A percentile compares a stretch with the other conserved stretches of the same genome.
Evolutionary conservation across 352 stramenopile species (phyloP).

Genomic region (Pythium dissotocum): DNA sequence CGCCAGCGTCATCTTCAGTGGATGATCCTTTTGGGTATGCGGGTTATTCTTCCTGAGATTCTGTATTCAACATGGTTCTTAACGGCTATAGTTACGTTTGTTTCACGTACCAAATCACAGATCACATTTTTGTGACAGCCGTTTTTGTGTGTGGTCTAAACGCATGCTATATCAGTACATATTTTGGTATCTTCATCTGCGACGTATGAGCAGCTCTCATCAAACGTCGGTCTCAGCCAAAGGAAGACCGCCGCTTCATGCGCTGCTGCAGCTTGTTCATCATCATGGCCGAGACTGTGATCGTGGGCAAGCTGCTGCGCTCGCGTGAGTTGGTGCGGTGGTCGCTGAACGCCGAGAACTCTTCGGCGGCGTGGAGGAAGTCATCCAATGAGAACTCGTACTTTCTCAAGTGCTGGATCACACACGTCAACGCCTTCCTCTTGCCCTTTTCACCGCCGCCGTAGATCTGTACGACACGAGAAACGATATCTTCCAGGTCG

Average conservation of each 20-base stretch:
- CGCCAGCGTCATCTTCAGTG: background rate
- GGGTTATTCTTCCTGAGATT: background rate
- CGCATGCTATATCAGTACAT: background rate
- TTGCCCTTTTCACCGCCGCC: slow-evolving; percentile 71
- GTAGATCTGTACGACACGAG: slow-evolving; percentile 62
- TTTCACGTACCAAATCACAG: background rate
- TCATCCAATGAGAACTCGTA: slow-evolving; percentile 84
- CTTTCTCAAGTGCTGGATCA: slow-evolving; percentile 81
- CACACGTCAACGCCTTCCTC: slow-evolving; percentile 63
- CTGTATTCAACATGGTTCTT: slow-evolving; percentile 22
- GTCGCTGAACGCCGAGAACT: slow-evolving; percentile 36
- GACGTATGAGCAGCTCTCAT: background rate
- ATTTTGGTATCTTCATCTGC: background rate
- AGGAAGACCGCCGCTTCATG: slow-evolving; percentile 56
- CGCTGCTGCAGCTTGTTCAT: slow-evolving; percentile 64
- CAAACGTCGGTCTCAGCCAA: slow-evolving; percentile 27
- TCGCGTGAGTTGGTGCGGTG: background rate
- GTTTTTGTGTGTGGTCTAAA: background rate
- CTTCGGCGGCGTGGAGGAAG: slow-evolving; percentile 61
- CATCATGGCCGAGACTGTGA: slow-evolving; percentile 28
- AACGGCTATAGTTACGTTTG: background rate
- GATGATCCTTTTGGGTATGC: background rate
- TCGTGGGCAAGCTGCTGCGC: slow-evolving; percentile 17
- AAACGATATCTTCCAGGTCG: slow-evolving; percentile 56
- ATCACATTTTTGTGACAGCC: background rate